These are phyloP conservation scores for Caloboletus firmus DNA, from an alignment of 1,284 basidiomycete species.

Conservation along the genomic window DNA sequence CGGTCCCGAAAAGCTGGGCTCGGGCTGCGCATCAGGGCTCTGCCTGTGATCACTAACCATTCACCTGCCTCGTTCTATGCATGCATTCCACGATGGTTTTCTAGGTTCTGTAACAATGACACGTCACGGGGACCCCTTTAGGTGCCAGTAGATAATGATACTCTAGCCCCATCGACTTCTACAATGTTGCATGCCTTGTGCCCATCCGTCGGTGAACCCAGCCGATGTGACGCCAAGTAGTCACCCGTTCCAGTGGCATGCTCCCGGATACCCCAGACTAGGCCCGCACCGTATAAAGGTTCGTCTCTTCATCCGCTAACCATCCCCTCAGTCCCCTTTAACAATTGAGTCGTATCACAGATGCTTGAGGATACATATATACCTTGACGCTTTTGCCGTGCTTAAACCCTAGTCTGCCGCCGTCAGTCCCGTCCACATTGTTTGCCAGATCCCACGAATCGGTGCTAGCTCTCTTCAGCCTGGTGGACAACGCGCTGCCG, in stretches of 20 bases:
- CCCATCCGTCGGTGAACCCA: not conserved
- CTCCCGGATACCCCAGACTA: not conserved
- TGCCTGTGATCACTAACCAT: not conserved
- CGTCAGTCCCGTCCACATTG: not conserved
- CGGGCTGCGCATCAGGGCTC: not conserved
- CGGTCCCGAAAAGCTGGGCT: not conserved
- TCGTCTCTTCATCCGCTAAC: not conserved
- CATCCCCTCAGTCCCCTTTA: not conserved
- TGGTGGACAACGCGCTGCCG: not conserved
- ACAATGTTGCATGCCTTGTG: not conserved
- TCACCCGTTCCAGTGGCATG: not conserved
- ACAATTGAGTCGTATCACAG: not conserved
- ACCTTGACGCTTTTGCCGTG: too few relatives aligned
- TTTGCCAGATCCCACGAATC: not conserved
- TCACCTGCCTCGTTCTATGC: not conserved
- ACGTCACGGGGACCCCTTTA: not conserved
- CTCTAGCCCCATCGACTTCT: not conserved
- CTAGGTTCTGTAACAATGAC: not conserved
- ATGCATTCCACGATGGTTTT: not conserved
- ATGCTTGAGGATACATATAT: too few relatives aligned
- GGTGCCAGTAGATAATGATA: too few relatives aligned
- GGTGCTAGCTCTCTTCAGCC: not conserved
- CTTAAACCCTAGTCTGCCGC: not conserved
- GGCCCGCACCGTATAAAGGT: not conserved
- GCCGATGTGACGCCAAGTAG: not conserved